phyloP scores from a whole-genome alignment of 2,329 filamentous ascomycete genomes.

The Talaromyces verruculosus region DNA sequence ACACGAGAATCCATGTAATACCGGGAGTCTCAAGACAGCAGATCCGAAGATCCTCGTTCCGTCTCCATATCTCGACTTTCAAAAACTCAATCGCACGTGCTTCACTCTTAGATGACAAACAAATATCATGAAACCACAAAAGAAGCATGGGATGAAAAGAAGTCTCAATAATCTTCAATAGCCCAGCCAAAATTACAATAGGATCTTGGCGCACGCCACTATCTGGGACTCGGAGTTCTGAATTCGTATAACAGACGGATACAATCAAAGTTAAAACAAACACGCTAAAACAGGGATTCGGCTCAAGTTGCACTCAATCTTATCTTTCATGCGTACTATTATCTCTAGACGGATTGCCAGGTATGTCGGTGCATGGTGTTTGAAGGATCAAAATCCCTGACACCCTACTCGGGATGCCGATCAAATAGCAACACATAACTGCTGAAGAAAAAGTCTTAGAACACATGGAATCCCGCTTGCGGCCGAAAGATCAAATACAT shows the following conservation, averaged over 20 bases:
- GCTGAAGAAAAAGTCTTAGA: neutral
- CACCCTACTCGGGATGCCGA: constrained; percentile 1
- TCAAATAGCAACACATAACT: neutral
- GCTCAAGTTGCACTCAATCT: neutral
- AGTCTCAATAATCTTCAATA: neutral
- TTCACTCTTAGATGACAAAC: neutral
- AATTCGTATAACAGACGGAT: neutral
- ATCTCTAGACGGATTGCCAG: neutral
- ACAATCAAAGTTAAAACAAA: neutral
- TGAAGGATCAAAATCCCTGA: neutral
- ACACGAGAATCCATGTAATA: neutral
- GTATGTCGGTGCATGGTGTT: neutral
- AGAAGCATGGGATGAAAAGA: neutral
- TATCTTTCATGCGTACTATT: neutral
- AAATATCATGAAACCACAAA: neutral
- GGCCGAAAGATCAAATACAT: neutral
- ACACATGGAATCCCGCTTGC: neutral
- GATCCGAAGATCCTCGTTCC: neutral
- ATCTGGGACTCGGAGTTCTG: neutral
- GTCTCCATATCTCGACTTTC: neutral
- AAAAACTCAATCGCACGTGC: neutral
- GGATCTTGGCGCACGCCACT: neutral
- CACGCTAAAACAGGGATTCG: neutral
- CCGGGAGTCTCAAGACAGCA: neutral
- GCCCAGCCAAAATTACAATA: neutral